These are phyloP conservation scores for Brassica napus DNA, from an alignment of 345 rosid genomes.

Conservation along the genomic window DNA sequence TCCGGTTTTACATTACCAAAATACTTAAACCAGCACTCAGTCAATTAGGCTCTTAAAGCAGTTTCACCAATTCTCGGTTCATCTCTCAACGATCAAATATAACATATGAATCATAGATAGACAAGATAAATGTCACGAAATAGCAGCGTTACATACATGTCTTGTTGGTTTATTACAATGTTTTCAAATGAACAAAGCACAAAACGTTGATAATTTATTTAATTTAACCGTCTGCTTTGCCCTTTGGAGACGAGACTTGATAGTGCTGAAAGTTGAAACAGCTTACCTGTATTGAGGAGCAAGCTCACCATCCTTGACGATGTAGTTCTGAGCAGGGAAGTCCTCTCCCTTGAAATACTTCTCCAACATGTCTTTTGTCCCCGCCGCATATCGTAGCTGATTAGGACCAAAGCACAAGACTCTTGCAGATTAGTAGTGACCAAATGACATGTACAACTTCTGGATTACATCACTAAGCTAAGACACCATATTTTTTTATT, in stretches of 20 bases:
- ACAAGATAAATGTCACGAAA: neutral
- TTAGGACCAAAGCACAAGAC: neutral
- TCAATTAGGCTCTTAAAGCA: neutral
- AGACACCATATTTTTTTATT: no score
- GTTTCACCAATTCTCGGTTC: neutral
- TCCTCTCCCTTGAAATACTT: constrained; percentile 91
- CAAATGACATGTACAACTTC: neutral
- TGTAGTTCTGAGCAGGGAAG: constrained; percentile 74
- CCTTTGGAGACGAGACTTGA: neutral
- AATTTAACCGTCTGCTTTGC: neutral
- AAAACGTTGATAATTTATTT: neutral
- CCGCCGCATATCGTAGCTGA: constrained; percentile 90
- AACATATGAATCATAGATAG: neutral
- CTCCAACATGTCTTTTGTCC: constrained; percentile 88
- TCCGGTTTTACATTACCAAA: neutral
- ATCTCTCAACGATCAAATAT: neutral
- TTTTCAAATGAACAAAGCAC: neutral
- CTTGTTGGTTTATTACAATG: constrained; percentile 1
- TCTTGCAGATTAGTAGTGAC: neutral
- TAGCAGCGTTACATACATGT: neutral
- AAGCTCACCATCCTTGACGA: constrained; percentile 82
- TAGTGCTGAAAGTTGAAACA: neutral
- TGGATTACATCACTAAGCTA: no score
- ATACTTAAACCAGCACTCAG: neutral
- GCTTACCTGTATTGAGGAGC: constrained; percentile 75